These are phyloP conservation scores for Calonectria pteridis DNA, from an alignment of 2,329 filamentous ascomycete species.

Conservation along the genomic window DNA sequence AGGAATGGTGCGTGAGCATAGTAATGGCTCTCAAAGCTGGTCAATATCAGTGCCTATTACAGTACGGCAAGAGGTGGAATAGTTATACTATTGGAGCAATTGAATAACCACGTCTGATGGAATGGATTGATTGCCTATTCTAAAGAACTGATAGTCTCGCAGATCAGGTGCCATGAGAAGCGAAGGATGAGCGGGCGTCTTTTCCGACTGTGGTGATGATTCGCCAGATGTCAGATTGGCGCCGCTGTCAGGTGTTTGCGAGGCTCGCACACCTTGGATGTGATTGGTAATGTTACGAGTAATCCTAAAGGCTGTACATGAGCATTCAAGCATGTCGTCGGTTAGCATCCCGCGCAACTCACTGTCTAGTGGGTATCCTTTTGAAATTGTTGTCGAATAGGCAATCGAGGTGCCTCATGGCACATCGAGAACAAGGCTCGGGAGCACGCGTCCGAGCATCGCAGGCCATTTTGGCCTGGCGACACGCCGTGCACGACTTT, in stretches of 20 bases:
- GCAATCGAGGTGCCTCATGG: not conserved
- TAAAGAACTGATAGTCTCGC: not conserved
- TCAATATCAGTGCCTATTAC: not conserved
- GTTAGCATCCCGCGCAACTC: not conserved
- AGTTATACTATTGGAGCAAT: not conserved
- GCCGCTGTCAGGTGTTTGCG: not conserved
- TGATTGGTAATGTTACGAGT: not conserved
- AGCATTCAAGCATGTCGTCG: no score
- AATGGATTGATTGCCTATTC: not conserved
- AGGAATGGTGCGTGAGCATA: not conserved
- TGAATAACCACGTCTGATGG: not conserved
- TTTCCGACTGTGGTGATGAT: not conserved
- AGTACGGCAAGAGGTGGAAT: not conserved
- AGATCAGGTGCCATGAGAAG: not conserved
- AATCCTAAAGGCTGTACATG: not conserved
- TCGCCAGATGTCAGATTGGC: not conserved
- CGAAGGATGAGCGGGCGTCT: not conserved
- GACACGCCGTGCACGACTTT: not conserved
- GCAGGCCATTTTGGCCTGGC: not conserved
- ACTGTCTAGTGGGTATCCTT: not conserved
- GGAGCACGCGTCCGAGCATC: conserved; percentile 16
- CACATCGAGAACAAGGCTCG: conserved; percentile 14
- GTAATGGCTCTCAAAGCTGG: not conserved
- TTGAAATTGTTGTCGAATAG: not conserved
- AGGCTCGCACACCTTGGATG: not conserved